These are phyloP conservation scores for Achlya hypogyna DNA, from an alignment of 352 stramenopile genomes.

Conservation along the genomic window DNA sequence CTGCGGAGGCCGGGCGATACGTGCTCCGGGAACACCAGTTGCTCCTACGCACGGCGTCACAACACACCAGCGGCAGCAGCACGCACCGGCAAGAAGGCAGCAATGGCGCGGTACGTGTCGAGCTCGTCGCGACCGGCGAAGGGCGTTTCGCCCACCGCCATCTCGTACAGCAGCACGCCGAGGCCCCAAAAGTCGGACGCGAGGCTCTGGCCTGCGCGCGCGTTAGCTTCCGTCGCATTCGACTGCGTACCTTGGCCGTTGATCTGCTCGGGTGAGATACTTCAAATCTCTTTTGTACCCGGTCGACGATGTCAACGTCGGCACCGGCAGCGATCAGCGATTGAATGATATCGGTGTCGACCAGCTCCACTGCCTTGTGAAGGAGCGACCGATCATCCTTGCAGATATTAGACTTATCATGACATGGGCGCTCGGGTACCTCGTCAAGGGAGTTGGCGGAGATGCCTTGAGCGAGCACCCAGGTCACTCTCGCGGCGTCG, in stretches of 20 bases:
- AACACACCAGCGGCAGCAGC: neutral
- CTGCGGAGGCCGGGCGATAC: slow-evolving; percentile 63
- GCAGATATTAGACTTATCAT: no score
- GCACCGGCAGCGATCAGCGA: no score
- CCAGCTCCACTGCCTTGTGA: no score
- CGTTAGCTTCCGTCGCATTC: neutral
- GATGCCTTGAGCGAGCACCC: no score
- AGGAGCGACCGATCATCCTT: no score
- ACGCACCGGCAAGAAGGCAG: slow-evolving; percentile 54
- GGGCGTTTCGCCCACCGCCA: slow-evolving; percentile 81
- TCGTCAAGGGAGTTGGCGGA: no score
- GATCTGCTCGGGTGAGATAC: slow-evolving; percentile 78
- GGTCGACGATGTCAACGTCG: no score
- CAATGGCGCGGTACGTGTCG: slow-evolving; percentile 82
- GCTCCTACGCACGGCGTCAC: slow-evolving; percentile 25
- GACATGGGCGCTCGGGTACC: no score
- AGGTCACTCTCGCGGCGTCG: no score
- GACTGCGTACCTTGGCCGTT: slow-evolving; percentile 57
- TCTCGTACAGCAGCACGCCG: slow-evolving; percentile 91
- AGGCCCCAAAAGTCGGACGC: slow-evolving; percentile 90
- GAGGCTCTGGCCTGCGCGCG: slow-evolving; percentile 62
- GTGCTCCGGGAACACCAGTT: slow-evolving; percentile 59
- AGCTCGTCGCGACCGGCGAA: slow-evolving; percentile 85
- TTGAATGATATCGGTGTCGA: no score
- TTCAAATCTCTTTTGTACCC: no score